These are phyloP conservation scores for Starmerella vaccinii DNA, from an alignment of 805 yeast genomes.

Conservation along the genomic window DNA sequence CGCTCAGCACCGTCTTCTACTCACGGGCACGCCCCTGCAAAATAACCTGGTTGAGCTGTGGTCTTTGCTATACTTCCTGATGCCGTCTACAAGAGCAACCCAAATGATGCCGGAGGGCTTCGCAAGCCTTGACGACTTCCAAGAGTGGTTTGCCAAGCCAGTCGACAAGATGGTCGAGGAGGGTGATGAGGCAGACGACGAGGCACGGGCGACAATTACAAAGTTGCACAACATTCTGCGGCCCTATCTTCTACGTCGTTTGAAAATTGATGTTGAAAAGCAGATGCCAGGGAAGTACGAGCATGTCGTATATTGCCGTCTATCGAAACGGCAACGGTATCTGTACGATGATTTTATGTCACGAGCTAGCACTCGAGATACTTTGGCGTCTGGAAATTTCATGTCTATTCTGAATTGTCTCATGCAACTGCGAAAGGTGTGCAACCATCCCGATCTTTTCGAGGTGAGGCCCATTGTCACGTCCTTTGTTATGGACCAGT, in stretches of 20 bases:
- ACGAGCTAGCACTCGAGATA: constrained; percentile 87
- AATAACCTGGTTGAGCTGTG: constrained; percentile 90
- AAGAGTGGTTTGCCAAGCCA: constrained; percentile 97
- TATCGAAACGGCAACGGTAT: constrained; percentile 84
- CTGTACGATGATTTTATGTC: constrained; percentile 96
- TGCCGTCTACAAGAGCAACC: constrained; percentile 73
- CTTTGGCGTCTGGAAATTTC: constrained; percentile 88
- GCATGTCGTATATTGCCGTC: constrained; percentile 82
- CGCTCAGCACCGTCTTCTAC: constrained; percentile 71
- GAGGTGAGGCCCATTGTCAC: constrained; percentile 93
- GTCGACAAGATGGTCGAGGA: constrained; percentile 86
- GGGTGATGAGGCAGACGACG: constrained; percentile 52
- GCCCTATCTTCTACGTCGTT: constrained; percentile 81
- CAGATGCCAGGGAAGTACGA: constrained; percentile 99
- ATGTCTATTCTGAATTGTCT: constrained; percentile 90
- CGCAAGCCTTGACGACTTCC: constrained; percentile 91
- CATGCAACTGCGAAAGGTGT: constrained; percentile 94
- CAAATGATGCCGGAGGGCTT: constrained; percentile 77
- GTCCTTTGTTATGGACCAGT: constrained; percentile 63
- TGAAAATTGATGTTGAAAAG: constrained; percentile 93
- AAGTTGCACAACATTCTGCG: constrained; percentile 87
- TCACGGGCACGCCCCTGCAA: constrained; percentile 96
- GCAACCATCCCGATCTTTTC: constrained; percentile 92
- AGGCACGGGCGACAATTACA: constrained; percentile 73
- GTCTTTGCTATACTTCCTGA: constrained; percentile 86